A percentile compares a stretch with the other conserved stretches of the same genome.
Conservation (phyloP, 2,329 filamentous ascomycete genomes). For the Sporothrix schenckii region DNA sequence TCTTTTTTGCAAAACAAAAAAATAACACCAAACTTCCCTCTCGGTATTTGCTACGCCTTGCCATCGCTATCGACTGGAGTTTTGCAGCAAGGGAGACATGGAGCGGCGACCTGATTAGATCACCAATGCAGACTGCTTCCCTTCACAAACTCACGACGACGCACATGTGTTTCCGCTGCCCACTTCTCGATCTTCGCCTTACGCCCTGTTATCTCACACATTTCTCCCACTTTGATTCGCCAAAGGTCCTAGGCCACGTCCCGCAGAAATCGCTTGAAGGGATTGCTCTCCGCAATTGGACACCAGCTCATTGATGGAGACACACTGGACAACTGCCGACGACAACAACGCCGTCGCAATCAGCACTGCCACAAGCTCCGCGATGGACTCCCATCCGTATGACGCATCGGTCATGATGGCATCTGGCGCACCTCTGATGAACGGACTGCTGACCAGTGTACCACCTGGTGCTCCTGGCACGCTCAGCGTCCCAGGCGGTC, state of each 20-base stretch:
- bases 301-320: neutral
- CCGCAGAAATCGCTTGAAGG: neutral
- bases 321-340: neutral
- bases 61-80: too few species aligned
- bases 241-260: neutral
- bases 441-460: conserved; percentile 5
- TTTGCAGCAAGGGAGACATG: too few species aligned
- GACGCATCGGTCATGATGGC: conserved; percentile 20
- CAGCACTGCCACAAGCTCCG: neutral
- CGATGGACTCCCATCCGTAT: conserved; percentile 25
- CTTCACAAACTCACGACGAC: neutral
- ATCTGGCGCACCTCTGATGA: neutral
- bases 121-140: too few species aligned
- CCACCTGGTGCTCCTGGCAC: conserved; percentile 3
- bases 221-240: neutral
- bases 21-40: neutral
- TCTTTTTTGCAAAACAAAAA: neutral
- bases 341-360: neutral
- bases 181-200: conserved; percentile 3
- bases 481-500: neutral
- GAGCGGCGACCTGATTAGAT: too few species aligned
- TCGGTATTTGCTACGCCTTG: too few species aligned
- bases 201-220: conserved; percentile 10
- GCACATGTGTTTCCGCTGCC: neutral
- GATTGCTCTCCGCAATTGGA: neutral